Evolutionary conservation across 805 yeast species (phyloP).

Genomic region (Metschnikowia aberdeeniae): DNA sequence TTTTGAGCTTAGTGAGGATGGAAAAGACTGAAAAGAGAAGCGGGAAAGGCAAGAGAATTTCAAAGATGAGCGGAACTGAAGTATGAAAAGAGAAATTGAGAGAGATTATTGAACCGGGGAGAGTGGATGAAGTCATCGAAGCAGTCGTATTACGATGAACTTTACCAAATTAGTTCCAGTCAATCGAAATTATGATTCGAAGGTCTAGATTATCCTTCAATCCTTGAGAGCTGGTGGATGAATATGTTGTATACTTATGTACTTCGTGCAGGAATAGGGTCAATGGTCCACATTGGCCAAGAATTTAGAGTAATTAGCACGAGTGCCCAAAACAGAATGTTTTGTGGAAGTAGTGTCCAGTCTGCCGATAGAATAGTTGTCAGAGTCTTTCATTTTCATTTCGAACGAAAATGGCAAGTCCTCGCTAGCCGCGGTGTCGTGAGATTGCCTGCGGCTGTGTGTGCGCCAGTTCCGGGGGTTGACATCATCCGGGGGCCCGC

Average conservation of each 20-base stretch:
- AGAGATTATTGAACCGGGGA: too few species aligned
- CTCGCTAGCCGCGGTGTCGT: slow-evolving; percentile 9
- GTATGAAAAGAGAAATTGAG: too few species aligned
- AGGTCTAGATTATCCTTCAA: too few species aligned
- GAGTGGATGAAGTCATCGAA: too few species aligned
- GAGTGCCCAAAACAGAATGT: slow-evolving; percentile 36
- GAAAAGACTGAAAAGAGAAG: too few species aligned
- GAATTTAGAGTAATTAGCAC: slow-evolving; percentile 36
- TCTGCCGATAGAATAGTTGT: slow-evolving; percentile 17
- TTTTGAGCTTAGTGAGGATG: slow-evolving; percentile 3
- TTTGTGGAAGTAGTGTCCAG: slow-evolving; percentile 30
- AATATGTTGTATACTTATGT: not conserved
- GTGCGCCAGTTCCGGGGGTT: not conserved
- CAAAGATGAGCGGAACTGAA: too few species aligned
- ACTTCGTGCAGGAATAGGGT: not conserved
- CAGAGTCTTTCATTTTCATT: slow-evolving; percentile 23
- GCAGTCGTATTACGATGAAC: too few species aligned
- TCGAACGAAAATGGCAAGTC: slow-evolving; percentile 38
- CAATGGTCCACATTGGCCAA: slow-evolving; percentile 25
- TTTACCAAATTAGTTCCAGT: too few species aligned
- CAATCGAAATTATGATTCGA: too few species aligned
- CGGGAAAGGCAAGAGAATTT: too few species aligned
- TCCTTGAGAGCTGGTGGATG: not conserved
- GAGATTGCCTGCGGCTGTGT: not conserved
- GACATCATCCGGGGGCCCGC: not conserved